Evolutionary conservation across 1,284 basidiomycete species (phyloP).

Genomic region (Gomphus bonarii): DNA sequence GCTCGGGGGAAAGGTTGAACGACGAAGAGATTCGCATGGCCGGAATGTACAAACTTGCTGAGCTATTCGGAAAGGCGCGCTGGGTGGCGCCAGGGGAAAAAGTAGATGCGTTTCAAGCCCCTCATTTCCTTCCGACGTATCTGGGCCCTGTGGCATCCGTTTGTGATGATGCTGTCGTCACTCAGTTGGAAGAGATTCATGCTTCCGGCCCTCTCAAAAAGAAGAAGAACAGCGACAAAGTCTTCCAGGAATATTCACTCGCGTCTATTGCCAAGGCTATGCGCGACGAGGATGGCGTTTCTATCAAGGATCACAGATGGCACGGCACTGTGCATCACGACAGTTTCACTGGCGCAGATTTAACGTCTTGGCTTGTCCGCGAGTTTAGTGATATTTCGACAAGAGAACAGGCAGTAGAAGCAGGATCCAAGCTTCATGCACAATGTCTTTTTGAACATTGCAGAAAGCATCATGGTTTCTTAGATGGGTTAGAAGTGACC

Average conservation of each 20-base stretch:
- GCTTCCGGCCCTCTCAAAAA: constrained; percentile 56
- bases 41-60: constrained; percentile 87
- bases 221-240: constrained; percentile 66
- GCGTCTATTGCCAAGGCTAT: constrained; percentile 62
- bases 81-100: constrained; percentile 64
- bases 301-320: constrained; percentile 72
- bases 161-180: constrained; percentile 65
- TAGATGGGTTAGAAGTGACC: constrained; percentile 63
- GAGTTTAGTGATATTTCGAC: constrained; percentile 80
- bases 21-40: constrained; percentile 83
- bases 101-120: constrained; percentile 34
- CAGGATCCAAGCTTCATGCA: constrained; percentile 64
- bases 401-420: constrained; percentile 68
- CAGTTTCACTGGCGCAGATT: constrained; percentile 78
- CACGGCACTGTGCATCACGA: constrained; percentile 59
- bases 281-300: constrained; percentile 68
- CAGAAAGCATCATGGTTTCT: constrained; percentile 64
- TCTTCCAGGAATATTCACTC: constrained; percentile 54
- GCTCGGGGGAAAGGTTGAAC: constrained; percentile 61
- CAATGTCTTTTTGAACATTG: constrained; percentile 81
- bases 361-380: constrained; percentile 79
- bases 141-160: constrained; percentile 72
- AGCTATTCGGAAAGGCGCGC: constrained; percentile 73
- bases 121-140: constrained; percentile 71
- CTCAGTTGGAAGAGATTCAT: constrained; percentile 72